Percentiles rank a stretch among this genome's conserved stretches.
Conservation (phyloP, 208 protist genomes). For the Trypanosoma melophagium region DNA sequence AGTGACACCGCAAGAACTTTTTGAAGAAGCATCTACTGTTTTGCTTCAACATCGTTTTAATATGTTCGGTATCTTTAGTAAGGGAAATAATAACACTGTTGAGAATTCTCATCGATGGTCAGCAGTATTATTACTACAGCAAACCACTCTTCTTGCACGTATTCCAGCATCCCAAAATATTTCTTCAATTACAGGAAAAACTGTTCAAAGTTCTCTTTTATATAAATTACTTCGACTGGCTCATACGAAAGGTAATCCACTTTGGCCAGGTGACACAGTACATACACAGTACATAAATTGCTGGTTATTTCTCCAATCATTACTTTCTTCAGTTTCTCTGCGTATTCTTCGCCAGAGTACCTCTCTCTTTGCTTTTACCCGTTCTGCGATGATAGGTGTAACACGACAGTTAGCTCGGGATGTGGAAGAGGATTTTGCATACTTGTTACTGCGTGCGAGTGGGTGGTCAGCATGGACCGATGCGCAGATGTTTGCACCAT, state of each 20-base stretch:
- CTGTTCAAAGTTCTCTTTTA: conserved; percentile 2
- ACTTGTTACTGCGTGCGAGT: conserved; percentile 13
- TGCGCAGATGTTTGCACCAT: conserved; percentile 39
- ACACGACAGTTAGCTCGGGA: conserved; percentile 17
- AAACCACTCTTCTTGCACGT: conserved; percentile 9
- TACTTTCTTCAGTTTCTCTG: conserved; percentile 19
- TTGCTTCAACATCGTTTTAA: conserved; percentile 7
- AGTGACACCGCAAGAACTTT: conserved; percentile 6
- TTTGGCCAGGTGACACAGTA: conserved; percentile 7
- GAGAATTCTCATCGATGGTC: not conserved
- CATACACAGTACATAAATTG: conserved; percentile 21
- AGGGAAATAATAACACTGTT: not conserved
- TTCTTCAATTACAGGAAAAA: not conserved
- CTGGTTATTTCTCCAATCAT: conserved; percentile 23
- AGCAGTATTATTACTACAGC: conserved; percentile 11
- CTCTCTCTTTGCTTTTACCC: conserved; percentile 29
- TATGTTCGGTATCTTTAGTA: not conserved
- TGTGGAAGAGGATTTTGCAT: conserved; percentile 34
- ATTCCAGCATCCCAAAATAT: conserved; percentile 1
- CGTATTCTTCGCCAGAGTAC: conserved; percentile 1
- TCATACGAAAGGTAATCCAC: not conserved
- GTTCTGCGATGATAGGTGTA: conserved; percentile 37
- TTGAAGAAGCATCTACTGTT: conserved; percentile 20
- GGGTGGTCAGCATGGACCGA: conserved; percentile 62
- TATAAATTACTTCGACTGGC: not conserved